phyloP scores from a whole-genome alignment of 176 grass and related monocot genomes.

The Eragrostis curvula region DNA sequence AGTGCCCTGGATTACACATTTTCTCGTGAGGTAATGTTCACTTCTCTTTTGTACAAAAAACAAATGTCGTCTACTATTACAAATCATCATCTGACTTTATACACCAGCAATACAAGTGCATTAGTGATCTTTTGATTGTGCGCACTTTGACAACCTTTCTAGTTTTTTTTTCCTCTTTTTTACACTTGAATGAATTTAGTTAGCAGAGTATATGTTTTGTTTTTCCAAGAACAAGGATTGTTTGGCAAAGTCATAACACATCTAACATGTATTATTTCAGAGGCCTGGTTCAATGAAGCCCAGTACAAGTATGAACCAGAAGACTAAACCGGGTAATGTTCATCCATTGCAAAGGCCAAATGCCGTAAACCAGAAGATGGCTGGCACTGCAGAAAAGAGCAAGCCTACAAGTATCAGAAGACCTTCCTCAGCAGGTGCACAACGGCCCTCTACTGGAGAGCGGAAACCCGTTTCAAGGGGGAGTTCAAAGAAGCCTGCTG shows the following conservation, averaged over 20 bases:
- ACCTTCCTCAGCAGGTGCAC: slow-evolving; percentile 40
- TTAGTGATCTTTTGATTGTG: neutral
- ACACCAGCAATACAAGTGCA: neutral
- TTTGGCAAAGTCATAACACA: slow-evolving; percentile 40
- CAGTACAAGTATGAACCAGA: slow-evolving; percentile 47
- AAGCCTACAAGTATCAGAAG: slow-evolving; percentile 44
- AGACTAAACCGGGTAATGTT: slow-evolving; percentile 46
- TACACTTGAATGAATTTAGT: neutral
- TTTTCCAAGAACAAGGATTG: neutral
- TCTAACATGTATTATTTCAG: slow-evolving; percentile 53
- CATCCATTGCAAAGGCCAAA: slow-evolving; percentile 46
- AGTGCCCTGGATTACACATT: slow-evolving; percentile 34
- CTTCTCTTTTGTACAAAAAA: neutral
- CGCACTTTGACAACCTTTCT: neutral
- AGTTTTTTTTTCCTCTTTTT: slow-evolving; percentile 4
- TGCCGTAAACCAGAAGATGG: slow-evolving; percentile 44
- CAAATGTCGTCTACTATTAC: neutral
- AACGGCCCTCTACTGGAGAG: slow-evolving; percentile 32
- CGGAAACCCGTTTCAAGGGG: slow-evolving; percentile 21
- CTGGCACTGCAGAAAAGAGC: slow-evolving; percentile 25
- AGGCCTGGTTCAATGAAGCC: slow-evolving; percentile 39
- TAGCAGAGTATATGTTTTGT: slow-evolving; percentile 7
- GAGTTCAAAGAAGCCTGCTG: slow-evolving; percentile 42
- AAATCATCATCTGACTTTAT: no score
- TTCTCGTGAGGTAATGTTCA: slow-evolving; percentile 60